Conservation (phyloP, 139 green algal species). For the Nannochloris sp. region DNA sequence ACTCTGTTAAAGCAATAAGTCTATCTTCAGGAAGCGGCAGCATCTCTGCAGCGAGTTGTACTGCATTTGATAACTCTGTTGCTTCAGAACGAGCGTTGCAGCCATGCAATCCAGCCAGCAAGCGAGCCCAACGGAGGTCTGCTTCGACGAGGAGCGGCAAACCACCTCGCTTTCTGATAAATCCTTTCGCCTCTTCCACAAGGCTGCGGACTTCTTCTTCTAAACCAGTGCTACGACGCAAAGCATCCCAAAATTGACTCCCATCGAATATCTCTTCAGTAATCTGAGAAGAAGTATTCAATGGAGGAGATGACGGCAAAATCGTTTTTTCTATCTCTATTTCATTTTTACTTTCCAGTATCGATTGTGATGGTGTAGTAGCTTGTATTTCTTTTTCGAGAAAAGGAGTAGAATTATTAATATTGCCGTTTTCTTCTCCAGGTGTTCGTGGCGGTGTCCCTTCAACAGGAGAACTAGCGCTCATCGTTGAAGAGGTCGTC, state of each 20-base stretch:
- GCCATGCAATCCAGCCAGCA: slow-evolving; percentile 48
- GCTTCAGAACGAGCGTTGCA: slow-evolving; percentile 27
- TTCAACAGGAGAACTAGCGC: too few species aligned
- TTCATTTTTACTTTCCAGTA: too few species aligned
- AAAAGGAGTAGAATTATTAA: too few species aligned
- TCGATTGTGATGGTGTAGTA: too few species aligned
- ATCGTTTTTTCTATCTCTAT: too few species aligned
- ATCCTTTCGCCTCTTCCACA: slow-evolving; percentile 38
- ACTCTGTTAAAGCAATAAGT: slow-evolving; percentile 47
- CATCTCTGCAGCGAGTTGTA: slow-evolving; percentile 28
- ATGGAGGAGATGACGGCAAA: too few species aligned
- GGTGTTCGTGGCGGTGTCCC: too few species aligned
- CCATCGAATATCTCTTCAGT: slow-evolving; percentile 32
- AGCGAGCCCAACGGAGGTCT: slow-evolving; percentile 49
- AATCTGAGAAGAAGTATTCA: too few species aligned
- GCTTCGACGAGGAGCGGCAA: slow-evolving; percentile 50
- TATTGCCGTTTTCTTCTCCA: too few species aligned
- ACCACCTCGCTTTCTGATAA: slow-evolving; percentile 42
- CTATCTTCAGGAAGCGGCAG: slow-evolving; percentile 46
- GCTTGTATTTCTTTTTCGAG: too few species aligned
- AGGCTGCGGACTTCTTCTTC: slow-evolving; percentile 45
- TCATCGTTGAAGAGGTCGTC: too few species aligned
- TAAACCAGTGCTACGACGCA: slow-evolving; percentile 23
- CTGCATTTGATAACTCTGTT: slow-evolving; percentile 15
- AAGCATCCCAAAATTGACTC: slow-evolving; percentile 36